Percentiles rank a stretch among this genome's conserved stretches.
Conservation (phyloP, 495 filamentous ascomycete species). For the Thermochaetoides thermophila region DNA sequence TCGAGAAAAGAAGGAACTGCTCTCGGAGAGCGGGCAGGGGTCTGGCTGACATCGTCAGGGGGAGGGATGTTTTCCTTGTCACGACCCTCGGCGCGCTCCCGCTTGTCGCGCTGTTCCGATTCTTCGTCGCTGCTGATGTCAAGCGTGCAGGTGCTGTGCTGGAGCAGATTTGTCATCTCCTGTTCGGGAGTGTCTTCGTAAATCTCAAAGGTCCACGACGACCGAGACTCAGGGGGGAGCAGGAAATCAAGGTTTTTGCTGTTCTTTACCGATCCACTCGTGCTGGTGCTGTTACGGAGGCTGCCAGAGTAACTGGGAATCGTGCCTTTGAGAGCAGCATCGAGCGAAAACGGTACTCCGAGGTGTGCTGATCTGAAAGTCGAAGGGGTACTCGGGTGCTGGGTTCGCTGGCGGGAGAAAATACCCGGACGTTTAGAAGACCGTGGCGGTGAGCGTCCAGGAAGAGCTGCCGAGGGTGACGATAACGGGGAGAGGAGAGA, state of each 20-base stretch:
- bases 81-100: conserved; percentile 41
- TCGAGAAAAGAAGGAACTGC: conserved; percentile 11
- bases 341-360: conserved; percentile 65
- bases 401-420: conserved; percentile 45
- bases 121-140: conserved; percentile 67
- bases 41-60: conserved; percentile 40
- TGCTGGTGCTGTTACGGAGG: conserved; percentile 11
- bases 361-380: no score
- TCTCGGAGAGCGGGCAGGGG: conserved; percentile 15
- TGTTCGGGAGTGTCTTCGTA: conserved; percentile 86
- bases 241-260: no score
- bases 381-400: conserved; percentile 44
- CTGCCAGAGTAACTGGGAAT: conserved; percentile 38
- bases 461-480: conserved; percentile 37
- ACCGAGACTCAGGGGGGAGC: no score
- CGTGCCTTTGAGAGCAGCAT: conserved; percentile 58
- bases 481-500: conserved; percentile 30
- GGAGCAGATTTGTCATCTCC: conserved; percentile 76
- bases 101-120: conserved; percentile 35
- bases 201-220: conserved; percentile 84
- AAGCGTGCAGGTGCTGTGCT: conserved; percentile 72
- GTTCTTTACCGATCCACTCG: no score
- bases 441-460: conserved; percentile 47
- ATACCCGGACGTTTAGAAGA: conserved; percentile 45
- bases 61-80: conserved; percentile 92